These are phyloP conservation scores for Saccharomycopsis javanensis DNA, from an alignment of 805 yeast genomes.

Conservation along the genomic window DNA sequence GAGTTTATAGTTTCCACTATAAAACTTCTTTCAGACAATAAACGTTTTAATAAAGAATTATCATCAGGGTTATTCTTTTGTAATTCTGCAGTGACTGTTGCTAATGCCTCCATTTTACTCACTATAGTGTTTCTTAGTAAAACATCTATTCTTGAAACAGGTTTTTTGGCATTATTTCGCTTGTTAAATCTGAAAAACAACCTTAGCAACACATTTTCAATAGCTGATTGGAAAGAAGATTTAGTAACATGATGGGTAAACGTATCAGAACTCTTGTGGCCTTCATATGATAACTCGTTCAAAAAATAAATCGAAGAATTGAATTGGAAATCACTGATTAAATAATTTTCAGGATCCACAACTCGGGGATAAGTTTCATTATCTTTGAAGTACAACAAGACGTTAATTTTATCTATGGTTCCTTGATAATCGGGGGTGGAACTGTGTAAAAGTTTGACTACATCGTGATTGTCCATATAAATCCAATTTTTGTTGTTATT, in stretches of 20 bases:
- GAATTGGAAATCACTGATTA: neutral
- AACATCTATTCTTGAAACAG: neutral
- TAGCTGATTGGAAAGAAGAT: neutral
- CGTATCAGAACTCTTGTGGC: neutral
- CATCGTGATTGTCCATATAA: neutral
- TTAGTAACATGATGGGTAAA: neutral
- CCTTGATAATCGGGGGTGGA: neutral
- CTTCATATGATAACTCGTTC: neutral
- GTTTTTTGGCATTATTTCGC: neutral
- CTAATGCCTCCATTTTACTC: neutral
- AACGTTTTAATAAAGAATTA: neutral
- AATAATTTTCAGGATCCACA: neutral
- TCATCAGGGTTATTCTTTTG: neutral
- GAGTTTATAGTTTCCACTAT: neutral
- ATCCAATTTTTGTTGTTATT: neutral
- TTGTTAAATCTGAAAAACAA: neutral
- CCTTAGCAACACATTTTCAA: neutral
- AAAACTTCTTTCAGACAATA: neutral
- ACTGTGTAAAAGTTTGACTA: neutral
- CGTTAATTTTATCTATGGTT: neutral
- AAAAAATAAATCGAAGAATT: neutral
- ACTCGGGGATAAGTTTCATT: neutral
- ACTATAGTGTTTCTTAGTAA: neutral
- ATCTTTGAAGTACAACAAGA: neutral
- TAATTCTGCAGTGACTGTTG: neutral